phyloP scores from a whole-genome alignment of 257 asterid genomes.

The Plantago elongata region DNA sequence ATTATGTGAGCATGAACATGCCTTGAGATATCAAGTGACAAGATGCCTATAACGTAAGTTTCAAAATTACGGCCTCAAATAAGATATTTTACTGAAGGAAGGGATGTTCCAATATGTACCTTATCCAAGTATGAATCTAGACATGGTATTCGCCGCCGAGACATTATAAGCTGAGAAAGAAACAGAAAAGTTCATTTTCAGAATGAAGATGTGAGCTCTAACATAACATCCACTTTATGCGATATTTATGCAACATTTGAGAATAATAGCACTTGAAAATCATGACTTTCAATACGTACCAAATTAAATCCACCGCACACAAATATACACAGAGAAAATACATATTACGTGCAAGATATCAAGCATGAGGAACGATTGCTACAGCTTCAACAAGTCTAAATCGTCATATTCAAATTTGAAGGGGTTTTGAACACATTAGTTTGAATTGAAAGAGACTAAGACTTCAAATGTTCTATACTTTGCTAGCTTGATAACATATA shows the following conservation, averaged over 20 bases:
- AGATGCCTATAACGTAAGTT: too few species aligned
- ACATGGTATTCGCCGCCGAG: conserved; percentile 95
- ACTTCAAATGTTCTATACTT: too few species aligned
- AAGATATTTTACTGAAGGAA: conserved; percentile 13
- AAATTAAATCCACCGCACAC: too few species aligned
- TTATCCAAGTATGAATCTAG: conserved; percentile 95
- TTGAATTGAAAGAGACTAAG: too few species aligned
- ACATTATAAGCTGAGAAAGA: conserved; percentile 82
- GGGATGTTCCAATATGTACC: conserved; percentile 42
- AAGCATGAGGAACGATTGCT: too few species aligned
- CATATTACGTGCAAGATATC: too few species aligned
- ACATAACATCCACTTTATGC: not conserved
- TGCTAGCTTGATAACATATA: too few species aligned
- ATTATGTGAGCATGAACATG: conserved; percentile 9
- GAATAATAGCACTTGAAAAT: conserved; percentile 12
- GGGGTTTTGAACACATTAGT: too few species aligned
- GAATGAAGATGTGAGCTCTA: not conserved
- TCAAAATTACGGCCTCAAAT: not conserved
- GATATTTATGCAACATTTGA: not conserved
- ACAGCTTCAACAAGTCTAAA: too few species aligned
- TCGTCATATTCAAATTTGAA: too few species aligned
- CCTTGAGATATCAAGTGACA: not conserved
- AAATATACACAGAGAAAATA: too few species aligned
- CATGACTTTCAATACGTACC: not conserved
- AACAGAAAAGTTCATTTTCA: not conserved